These are phyloP conservation scores for Alternaria sp. DNA, from an alignment of 2,329 filamentous ascomycete species.

Conservation along the genomic window DNA sequence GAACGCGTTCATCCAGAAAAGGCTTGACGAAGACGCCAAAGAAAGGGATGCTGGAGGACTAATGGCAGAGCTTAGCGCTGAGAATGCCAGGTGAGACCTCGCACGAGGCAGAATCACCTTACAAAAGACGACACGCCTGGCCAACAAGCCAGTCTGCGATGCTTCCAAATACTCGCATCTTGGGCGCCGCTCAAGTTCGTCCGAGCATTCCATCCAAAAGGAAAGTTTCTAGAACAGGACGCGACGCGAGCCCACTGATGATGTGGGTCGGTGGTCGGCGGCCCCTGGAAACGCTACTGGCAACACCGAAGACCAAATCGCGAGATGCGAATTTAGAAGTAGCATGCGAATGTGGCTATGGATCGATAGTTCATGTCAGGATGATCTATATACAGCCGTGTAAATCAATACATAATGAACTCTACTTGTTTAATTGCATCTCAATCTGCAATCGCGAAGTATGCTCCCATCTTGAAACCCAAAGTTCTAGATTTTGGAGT, in stretches of 20 bases:
- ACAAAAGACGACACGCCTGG: constrained; percentile 23
- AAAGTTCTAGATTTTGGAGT: constrained; percentile 18
- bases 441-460: neutral
- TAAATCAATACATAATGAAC: neutral
- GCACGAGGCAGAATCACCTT: constrained; percentile 12
- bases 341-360: neutral
- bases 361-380: neutral
- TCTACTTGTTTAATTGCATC: neutral
- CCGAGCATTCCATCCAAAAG: constrained; percentile 9
- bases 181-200: constrained; percentile 24
- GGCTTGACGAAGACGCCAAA: constrained; percentile 78
- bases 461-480: neutral
- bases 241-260: neutral
- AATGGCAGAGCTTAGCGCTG: constrained; percentile 78
- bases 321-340: neutral
- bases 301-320: constrained; percentile 1
- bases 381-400: constrained; percentile 5
- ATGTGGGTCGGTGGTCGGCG: constrained; percentile 3
- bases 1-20: constrained; percentile 73
- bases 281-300: neutral
- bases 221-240: constrained; percentile 6
- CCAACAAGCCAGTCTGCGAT: constrained; percentile 7
- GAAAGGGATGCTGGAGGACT: constrained; percentile 78
- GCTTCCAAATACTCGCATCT: constrained; percentile 7
- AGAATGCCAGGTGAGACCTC: constrained; percentile 75